A percentile compares a stretch with the other conserved stretches of the same genome.
Evolutionary conservation across 352 stramenopile genomes (phyloP).

Genomic region (Phytophthora pini): DNA sequence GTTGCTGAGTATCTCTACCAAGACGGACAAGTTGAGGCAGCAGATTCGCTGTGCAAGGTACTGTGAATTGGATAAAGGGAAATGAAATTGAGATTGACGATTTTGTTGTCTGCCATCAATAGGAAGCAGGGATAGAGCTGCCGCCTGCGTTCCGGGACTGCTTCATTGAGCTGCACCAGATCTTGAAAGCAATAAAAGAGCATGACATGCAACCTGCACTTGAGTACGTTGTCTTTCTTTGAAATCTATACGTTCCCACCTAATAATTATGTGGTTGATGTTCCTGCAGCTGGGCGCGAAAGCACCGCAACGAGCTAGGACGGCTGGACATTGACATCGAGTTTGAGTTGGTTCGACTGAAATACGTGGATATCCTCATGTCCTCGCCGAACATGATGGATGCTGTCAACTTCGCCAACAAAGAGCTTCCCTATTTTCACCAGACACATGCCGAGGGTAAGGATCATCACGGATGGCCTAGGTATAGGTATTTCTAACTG

Average conservation of each 20-base stretch:
- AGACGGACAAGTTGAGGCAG: constrained; percentile 76
- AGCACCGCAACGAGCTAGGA: constrained; percentile 58
- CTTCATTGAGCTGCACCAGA: constrained; percentile 73
- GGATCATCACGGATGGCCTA: background rate
- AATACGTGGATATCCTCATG: constrained; percentile 82
- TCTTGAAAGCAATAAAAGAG: constrained; percentile 69
- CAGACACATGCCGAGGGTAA: constrained; percentile 63
- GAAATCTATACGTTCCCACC: background rate
- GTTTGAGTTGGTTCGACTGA: constrained; percentile 84
- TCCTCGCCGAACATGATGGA: constrained; percentile 72
- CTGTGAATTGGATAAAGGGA: no score
- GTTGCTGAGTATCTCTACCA: constrained; percentile 85
- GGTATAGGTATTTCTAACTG: background rate
- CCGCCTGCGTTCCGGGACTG: constrained; percentile 59
- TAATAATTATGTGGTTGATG: constrained; percentile 3
- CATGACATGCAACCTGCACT: constrained; percentile 71
- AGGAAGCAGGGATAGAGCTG: constrained; percentile 71
- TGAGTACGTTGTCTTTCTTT: constrained; percentile 48
- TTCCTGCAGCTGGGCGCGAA: constrained; percentile 60
- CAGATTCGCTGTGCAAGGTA: constrained; percentile 75
- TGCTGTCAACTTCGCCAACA: constrained; percentile 69
- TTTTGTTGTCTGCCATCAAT: constrained; percentile 3
- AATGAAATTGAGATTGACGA: constrained; percentile 1
- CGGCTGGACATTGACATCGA: constrained; percentile 73
- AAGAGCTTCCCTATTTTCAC: constrained; percentile 69